phyloP scores from a whole-genome alignment of 2,329 filamentous ascomycete species.

The Hypoxylon sp. region DNA sequence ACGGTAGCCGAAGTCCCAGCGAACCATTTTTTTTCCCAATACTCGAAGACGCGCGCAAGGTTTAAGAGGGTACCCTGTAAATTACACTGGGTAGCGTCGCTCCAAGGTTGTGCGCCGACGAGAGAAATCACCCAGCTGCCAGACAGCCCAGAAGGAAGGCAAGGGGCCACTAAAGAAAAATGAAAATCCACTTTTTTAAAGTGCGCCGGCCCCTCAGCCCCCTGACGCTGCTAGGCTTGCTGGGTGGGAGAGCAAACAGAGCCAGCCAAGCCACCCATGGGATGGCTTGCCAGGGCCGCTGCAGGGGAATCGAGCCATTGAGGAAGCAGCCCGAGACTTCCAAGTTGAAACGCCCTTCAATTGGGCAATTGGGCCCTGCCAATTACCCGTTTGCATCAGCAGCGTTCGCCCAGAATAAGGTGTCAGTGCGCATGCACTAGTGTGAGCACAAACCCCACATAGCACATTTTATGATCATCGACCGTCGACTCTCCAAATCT shows the following conservation, averaged over 20 bases:
- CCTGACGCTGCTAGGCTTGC: slow-evolving; percentile 25
- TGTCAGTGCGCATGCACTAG: slow-evolving; percentile 22
- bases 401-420: slow-evolving; percentile 1
- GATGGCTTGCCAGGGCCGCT: slow-evolving; percentile 29
- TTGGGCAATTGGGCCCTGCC: slow-evolving; percentile 30
- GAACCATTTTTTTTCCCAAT: background rate
- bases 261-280: too few relatives aligned
- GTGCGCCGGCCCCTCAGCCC: slow-evolving; percentile 30
- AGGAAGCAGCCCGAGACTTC: slow-evolving; percentile 22
- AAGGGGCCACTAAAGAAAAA: slow-evolving; percentile 19
- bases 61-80: slow-evolving; percentile 5
- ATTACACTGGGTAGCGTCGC: too few relatives aligned
- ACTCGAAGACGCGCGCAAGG: too few relatives aligned
- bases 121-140: slow-evolving; percentile 14
- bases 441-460: slow-evolving; percentile 23
- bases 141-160: background rate
- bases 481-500: too few relatives aligned
- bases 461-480: slow-evolving; percentile 30
- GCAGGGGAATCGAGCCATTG: slow-evolving; percentile 34
- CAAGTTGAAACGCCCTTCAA: slow-evolving; percentile 30
- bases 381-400: background rate
- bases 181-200: slow-evolving; percentile 23
- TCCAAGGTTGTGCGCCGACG: slow-evolving; percentile 15
- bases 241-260: slow-evolving; percentile 26
- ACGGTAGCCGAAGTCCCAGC: too few relatives aligned